Conservation (phyloP, 208 protist species). For the Trypanosoma caninum region DNA sequence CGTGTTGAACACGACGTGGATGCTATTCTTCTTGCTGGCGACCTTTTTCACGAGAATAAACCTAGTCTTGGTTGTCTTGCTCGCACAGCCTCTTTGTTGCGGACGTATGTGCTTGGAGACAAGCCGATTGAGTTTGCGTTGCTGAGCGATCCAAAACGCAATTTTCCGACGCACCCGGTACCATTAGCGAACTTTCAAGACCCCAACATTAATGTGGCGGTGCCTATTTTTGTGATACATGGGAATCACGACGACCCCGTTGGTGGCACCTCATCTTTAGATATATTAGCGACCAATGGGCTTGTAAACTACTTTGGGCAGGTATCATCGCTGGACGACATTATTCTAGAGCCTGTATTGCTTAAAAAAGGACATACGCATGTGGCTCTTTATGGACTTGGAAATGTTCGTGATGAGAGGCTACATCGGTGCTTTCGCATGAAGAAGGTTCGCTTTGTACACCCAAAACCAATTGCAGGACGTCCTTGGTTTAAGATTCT, state of each 20-base stretch:
- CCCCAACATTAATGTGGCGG: conserved; percentile 97
- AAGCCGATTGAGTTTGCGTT: conserved; percentile 89
- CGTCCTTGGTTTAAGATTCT: conserved; percentile 97
- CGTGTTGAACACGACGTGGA: conserved; percentile 94
- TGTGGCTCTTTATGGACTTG: conserved; percentile 98
- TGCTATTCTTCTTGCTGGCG: conserved; percentile 96
- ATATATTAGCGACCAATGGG: conserved; percentile 92
- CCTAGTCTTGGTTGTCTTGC: conserved; percentile 93
- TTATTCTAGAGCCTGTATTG: conserved; percentile 92
- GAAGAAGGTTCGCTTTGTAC: conserved; percentile 92
- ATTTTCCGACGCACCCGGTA: conserved; percentile 88
- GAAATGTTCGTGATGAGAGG: conserved; percentile 97
- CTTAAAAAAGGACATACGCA: conserved; percentile 94
- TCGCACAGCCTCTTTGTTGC: conserved; percentile 84
- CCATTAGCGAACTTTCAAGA: conserved; percentile 93
- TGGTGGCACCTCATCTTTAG: conserved; percentile 93
- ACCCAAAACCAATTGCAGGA: conserved; percentile 56
- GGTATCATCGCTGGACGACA: conserved; percentile 87
- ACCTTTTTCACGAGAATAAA: conserved; percentile 99
- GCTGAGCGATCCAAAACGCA: conserved; percentile 87
- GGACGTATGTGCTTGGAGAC: conserved; percentile 91
- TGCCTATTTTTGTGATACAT: conserved; percentile 99
- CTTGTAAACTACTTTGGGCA: conserved; percentile 99
- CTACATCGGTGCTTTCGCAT: conserved; percentile 95
- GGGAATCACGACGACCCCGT: conserved; percentile 99